Evolutionary conservation across 2,329 filamentous ascomycete genomes (phyloP), one percentile per base, ranked within the genome.

Genomic region (Neurospora sp.): DNA sequence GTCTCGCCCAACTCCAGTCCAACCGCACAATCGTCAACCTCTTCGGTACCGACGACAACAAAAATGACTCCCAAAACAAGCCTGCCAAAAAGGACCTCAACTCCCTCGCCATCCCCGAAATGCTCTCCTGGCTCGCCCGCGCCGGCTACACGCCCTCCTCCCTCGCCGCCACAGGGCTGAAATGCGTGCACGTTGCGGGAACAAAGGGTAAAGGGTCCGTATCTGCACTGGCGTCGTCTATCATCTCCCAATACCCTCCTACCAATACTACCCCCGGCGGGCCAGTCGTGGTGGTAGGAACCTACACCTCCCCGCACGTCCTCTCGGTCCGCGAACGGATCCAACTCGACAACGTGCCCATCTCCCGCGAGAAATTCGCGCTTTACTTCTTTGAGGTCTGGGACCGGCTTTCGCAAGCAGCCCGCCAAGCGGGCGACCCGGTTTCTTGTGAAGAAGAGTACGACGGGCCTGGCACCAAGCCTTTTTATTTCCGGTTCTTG

Each of bases 141-240:
- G 89, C 92, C 69, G 92, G 92, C 67, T 92, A 97, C 80, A 81
- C 90, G 80, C 79, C 79, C 1, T 69, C 75, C 0, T 81, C 83
- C 73, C 81, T 87, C 36, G 75, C 79, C 12, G 73, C 75, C 8
- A 78, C 78, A 2, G 75, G 76, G 4, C 79, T 86, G 68, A 80
- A 80, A 17, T 85, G 84, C 74, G 88, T 98, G 71, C 95, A 98
- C 78, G 89, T 98, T 66, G 92, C 95, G 1, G 95, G 95, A 12
- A 97, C 94, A 4, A 98, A 97, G 79, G 95, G 95, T 71, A 98
- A 97, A 79, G 94, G 94, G 52, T 96, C 92, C 2, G 93, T 93
- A 0, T 92, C 91, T 73, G 91, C 94, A 10, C 95, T 94, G 78
- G 87, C 93, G 23, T 92, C 93, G 15, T 89, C 89, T 2, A 92